Evolutionary conservation across 1,139 yeast species (phyloP), one percentile per base, ranked within the genome.

Genomic region (Magnusiomyces fungicola): DNA sequence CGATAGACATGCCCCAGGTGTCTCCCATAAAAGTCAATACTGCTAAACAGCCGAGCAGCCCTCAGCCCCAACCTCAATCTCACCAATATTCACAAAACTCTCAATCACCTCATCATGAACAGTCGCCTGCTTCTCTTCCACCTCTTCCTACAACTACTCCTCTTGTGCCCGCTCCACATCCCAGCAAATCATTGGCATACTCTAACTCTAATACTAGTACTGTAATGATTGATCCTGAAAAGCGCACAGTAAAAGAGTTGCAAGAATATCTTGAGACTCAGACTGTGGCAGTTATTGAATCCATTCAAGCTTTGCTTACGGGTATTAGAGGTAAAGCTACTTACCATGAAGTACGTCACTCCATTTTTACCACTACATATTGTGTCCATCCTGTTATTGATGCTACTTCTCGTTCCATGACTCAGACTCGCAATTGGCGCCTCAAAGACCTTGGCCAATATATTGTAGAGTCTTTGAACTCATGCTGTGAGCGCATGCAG

Each of bases 361-460:
- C 86, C 51, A 83, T 96, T 1, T 70, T 69, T 55, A 88, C 86
- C 24, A 89, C 90, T 54, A 80, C 83, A 48, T 73, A 69, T 49
- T 94, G 87, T 40, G 90, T 90, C 33, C 75, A 79, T 39, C 90
- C 84, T 62, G 90, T 92, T 95, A 81, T 90, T 2, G 90, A 82
- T 57, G 96, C 96, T 41, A 88, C 97, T 2, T 81, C 84, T 58
- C 80, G 82, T 3, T 83, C 95, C 27, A 88, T 90, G 96, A 78
- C 81, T 56, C 96, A 88, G 69, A 83, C 94, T 32, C 78, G 95
- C 63, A 87, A 83, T 66, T 56, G 65, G 60, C 60, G 83, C 62
- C 76, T 90, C 60, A 87, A 84, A 69, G 95, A 87, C 54, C 96
- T 89, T 67, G 97, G 96, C 10, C 76, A 79, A 52, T 90, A 95